These are phyloP conservation scores for Cyclocybe cylindracea DNA, from an alignment of 768 basidiomycete species.

Conservation along the genomic window DNA sequence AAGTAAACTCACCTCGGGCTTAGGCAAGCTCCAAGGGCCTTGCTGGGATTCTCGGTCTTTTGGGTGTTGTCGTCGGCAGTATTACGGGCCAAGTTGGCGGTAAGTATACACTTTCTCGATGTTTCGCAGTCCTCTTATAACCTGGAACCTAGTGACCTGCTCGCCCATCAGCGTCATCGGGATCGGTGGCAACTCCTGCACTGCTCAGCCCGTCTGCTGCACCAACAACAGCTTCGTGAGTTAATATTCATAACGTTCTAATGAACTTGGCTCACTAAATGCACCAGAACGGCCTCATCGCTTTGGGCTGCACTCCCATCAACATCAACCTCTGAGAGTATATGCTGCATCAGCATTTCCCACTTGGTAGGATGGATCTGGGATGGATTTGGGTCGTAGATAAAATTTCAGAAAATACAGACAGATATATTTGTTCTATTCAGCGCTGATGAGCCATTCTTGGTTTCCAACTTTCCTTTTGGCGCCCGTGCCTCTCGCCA, in stretches of 20 bases:
- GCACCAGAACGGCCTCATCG: constrained; percentile 25
- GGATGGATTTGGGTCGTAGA: too few species aligned
- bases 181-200: constrained; percentile 20
- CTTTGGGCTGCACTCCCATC: constrained; percentile 30
- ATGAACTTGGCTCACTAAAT: neutral
- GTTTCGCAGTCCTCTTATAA: constrained; percentile 10
- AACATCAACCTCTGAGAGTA: constrained; percentile 22
- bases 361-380: too few species aligned
- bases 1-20: neutral
- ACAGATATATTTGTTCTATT: too few species aligned
- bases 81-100: constrained; percentile 18
- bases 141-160: constrained; percentile 22
- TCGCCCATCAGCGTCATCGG: constrained; percentile 30
- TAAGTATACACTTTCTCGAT: neutral
- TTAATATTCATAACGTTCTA: neutral
- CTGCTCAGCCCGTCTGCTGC: constrained; percentile 32
- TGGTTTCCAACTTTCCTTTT: too few species aligned
- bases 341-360: neutral
- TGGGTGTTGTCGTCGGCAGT: constrained; percentile 22
- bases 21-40: too few species aligned
- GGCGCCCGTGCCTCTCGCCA: too few species aligned
- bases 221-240: constrained; percentile 26
- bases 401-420: too few species aligned
- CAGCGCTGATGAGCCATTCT: too few species aligned
- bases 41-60: constrained; percentile 18